phyloP scores from a whole-genome alignment of 2,329 filamentous ascomycete species.

The Colletotrichum navitas region DNA sequence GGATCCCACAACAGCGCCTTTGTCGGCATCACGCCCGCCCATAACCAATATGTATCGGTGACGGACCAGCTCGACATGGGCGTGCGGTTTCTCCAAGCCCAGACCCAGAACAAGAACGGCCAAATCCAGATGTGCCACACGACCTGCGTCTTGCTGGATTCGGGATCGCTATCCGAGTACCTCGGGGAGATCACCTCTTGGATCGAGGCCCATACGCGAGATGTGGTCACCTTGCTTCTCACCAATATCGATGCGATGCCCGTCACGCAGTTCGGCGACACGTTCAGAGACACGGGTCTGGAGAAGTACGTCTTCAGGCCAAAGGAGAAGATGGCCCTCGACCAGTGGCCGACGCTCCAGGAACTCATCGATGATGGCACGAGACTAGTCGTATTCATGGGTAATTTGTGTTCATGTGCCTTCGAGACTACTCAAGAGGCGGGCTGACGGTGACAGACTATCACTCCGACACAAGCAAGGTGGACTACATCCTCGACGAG shows the following conservation, averaged over 20 bases:
- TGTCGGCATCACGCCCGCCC: constrained; percentile 63
- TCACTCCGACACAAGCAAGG: constrained; percentile 59
- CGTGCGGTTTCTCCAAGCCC: constrained; percentile 73
- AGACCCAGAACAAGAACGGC: constrained; percentile 68
- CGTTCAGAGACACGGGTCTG: constrained; percentile 68
- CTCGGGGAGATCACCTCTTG: constrained; percentile 70
- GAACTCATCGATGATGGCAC: constrained; percentile 72
- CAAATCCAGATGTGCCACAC: constrained; percentile 74
- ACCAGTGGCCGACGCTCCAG: constrained; percentile 78
- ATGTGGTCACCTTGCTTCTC: constrained; percentile 73
- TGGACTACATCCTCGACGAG: constrained; percentile 74
- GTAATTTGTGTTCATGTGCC: constrained; percentile 51
- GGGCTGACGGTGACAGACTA: constrained; percentile 64
- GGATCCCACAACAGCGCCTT: constrained; percentile 77
- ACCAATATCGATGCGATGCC: constrained; percentile 72
- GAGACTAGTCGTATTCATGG: constrained; percentile 79
- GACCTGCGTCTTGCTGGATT: constrained; percentile 69
- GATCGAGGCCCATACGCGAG: constrained; percentile 69
- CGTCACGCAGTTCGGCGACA: constrained; percentile 65
- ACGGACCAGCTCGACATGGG: constrained; percentile 70
- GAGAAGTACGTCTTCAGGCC: constrained; percentile 69
- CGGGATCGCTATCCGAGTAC: constrained; percentile 67
- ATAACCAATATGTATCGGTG: constrained; percentile 73
- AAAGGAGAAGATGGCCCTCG: constrained; percentile 53
- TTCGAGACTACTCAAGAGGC: neutral